A percentile compares a stretch with the other conserved stretches of the same genome.
phyloP scores from a whole-genome alignment of 2,329 filamentous ascomycete species.

The Aspergillus fumigatiaffinis region DNA sequence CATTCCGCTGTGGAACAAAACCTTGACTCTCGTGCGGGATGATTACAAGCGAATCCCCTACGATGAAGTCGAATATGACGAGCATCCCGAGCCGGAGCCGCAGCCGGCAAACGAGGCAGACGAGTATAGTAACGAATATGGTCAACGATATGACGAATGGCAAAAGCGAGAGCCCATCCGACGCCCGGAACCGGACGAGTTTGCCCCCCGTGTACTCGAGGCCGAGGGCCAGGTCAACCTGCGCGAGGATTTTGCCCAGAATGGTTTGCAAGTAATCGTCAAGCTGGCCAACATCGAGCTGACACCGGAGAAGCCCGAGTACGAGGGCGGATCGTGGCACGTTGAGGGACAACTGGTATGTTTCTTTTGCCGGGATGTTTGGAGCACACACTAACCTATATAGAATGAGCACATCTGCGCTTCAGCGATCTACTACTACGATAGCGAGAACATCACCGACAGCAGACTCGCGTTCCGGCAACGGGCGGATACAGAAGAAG shows the following conservation, averaged over 20 bases:
- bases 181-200: slow-evolving; percentile 14
- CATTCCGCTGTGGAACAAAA: slow-evolving; percentile 47
- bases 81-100: slow-evolving; percentile 2
- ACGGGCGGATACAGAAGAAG: background rate
- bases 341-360: slow-evolving; percentile 43
- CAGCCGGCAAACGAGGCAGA: background rate
- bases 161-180: background rate
- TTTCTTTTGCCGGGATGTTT: background rate
- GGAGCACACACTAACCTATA: background rate
- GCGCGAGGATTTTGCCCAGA: slow-evolving; percentile 25
- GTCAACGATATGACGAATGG: background rate
- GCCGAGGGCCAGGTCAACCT: slow-evolving; percentile 12
- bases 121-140: background rate
- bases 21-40: slow-evolving; percentile 5
- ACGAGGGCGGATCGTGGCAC: slow-evolving; percentile 42
- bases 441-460: slow-evolving; percentile 58
- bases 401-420: slow-evolving; percentile 61
- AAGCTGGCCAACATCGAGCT: slow-evolving; percentile 62
- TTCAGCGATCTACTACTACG: slow-evolving; percentile 63
- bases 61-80: slow-evolving; percentile 1
- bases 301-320: slow-evolving; percentile 55
- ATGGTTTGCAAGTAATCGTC: slow-evolving; percentile 49
- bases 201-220: background rate
- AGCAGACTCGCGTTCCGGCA: slow-evolving; percentile 51
- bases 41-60: slow-evolving; percentile 12